These are phyloP conservation scores for Raffaelea albimanens DNA, from an alignment of 2,329 filamentous ascomycete species.

Conservation along the genomic window DNA sequence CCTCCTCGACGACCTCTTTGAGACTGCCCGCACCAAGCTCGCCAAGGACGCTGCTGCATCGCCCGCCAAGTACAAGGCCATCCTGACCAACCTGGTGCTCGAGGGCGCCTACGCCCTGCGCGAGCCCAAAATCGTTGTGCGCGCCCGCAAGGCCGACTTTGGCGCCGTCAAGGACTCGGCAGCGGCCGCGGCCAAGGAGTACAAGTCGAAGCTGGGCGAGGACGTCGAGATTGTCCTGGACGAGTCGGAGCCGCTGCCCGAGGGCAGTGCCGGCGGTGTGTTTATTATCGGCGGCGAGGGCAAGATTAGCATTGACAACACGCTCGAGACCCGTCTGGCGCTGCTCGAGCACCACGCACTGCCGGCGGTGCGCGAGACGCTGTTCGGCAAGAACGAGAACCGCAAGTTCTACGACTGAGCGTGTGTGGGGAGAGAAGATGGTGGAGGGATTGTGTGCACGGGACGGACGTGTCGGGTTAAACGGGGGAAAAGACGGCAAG, in stretches of 20 bases:
- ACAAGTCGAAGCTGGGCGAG: constrained; percentile 67
- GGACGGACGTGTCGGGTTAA: too few species aligned
- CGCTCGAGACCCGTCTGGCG: constrained; percentile 81
- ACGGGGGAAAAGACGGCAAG: too few species aligned
- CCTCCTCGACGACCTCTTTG: constrained; percentile 83
- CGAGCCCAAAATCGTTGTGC: constrained; percentile 67
- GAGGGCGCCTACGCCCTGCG: constrained; percentile 84
- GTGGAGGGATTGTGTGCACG: too few species aligned
- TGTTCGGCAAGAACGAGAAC: constrained; percentile 94
- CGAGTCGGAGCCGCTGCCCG: constrained; percentile 65
- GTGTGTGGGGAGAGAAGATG: too few species aligned
- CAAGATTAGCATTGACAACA: constrained; percentile 98
- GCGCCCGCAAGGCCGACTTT: constrained; percentile 71
- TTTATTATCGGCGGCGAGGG: constrained; percentile 71
- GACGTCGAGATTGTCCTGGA: constrained; percentile 64
- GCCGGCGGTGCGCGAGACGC: constrained; percentile 70
- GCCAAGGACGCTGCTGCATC: constrained; percentile 53
- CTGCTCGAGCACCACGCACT: constrained; percentile 78
- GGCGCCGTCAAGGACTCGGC: constrained; percentile 69
- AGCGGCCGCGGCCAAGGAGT: constrained; percentile 67
- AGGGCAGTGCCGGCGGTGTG: constrained; percentile 68
- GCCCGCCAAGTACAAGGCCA: constrained; percentile 62
- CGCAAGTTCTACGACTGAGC: constrained; percentile 81
- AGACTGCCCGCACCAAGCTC: constrained; percentile 66
- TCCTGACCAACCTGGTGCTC: constrained; percentile 72